Evolutionary conservation across 768 basidiomycete genomes (phyloP).

Genomic region (Podaxis carcinomalis): DNA sequence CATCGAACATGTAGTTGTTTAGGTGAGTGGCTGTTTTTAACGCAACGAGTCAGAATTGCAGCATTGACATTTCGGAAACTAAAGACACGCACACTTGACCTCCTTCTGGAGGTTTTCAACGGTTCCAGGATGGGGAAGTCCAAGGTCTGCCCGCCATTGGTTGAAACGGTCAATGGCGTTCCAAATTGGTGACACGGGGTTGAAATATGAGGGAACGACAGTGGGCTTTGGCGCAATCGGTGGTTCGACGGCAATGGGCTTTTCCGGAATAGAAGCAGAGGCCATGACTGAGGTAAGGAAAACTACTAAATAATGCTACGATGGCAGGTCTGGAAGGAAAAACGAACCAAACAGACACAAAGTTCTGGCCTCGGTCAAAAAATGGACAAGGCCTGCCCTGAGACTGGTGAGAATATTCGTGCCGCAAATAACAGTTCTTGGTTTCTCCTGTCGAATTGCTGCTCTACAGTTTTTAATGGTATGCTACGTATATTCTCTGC

Average conservation of each 20-base stretch:
- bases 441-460: not conserved
- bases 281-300: conserved; percentile 31
- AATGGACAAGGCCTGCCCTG: not conserved
- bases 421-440: not conserved
- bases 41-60: conserved; percentile 6
- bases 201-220: conserved; percentile 34
- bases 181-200: conserved; percentile 54
- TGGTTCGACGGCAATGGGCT: conserved; percentile 29
- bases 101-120: conserved; percentile 93
- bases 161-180: conserved; percentile 70
- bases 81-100: conserved; percentile 65
- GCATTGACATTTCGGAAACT: not conserved
- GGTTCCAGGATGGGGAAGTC: conserved; percentile 87
- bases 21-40: conserved; percentile 71
- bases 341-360: conserved; percentile 34
- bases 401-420: not conserved
- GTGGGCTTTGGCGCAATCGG: conserved; percentile 32
- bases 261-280: conserved; percentile 38
- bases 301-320: conserved; percentile 21
- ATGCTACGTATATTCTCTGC: not conserved
- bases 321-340: conserved; percentile 27
- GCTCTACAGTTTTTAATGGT: conserved; percentile 1
- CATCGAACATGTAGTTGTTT: conserved; percentile 95
- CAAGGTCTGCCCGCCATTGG: conserved; percentile 77
- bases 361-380: not conserved